Evolutionary conservation across 768 basidiomycete genomes (phyloP), one percentile per base, ranked within the genome.

Genomic region (Boletus tylopilopsis): DNA sequence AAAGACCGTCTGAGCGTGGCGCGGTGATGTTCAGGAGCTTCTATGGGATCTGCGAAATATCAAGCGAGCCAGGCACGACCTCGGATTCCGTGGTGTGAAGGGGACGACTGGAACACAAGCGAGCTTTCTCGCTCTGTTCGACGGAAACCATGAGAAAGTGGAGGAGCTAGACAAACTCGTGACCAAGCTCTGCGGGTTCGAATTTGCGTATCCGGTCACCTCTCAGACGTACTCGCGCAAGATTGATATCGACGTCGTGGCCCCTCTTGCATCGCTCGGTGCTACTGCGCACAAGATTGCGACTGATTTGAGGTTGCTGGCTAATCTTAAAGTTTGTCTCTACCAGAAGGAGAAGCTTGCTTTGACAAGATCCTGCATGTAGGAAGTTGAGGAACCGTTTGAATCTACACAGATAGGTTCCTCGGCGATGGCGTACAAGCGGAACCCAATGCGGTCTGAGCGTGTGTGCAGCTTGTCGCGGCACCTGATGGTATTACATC

Each of bases 61-160:
- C 63, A 83, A 85, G 64, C 82, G 95, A 25, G 93, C 90, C 0
- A 75, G 91, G 21, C 85, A 90, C 54, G 95, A 98, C 67, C 70
- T 99, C 42, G 95, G 96, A 5, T 98, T 99, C 76, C 82, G 96
- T 47, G 96, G 96, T 39, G 96, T 95, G 44, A 99, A 99, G 71
- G 96, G 96, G n/a, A 98, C 96, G 0, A 99, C 96, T 0, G 96
- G 96, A 9, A 98, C 96, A 0, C 96, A 98, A 68, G 96, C 91
- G 4, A 93, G 90, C 58, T 99, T 98, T 75, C 74, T 98, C 47
- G 76, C 93, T 0, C 74, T 99, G 27, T 98, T 99, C 62, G 89
- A 97, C 52, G 94, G 94, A 0, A 86, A 97, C 66, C 94, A 99
- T 67, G 82, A 82, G 54, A 98, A 98, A 77, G 95, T 98, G 22